Base-by-base conservation (phyloP, 306 rosid genomes). In the Vicia villosa region DNA sequence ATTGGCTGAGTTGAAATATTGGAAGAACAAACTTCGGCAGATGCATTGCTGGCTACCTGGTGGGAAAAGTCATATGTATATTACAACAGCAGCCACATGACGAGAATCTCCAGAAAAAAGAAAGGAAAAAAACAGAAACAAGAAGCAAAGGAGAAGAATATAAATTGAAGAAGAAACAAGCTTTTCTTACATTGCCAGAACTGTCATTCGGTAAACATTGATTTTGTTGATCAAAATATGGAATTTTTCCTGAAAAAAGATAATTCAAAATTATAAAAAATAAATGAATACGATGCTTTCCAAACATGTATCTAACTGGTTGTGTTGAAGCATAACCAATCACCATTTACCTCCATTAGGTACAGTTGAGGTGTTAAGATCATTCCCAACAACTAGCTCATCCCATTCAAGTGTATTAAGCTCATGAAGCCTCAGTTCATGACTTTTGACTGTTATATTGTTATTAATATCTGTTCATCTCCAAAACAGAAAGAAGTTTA, bases 361-460 rank as follows among this genome's bases (percentile, higher is more conserved):
- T 3, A 70, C 14, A 26, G 61, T 16, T 42, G 77, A 34, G 62
- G 82, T 62, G 75, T 59, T 66, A 58, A 59, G 81, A 68, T 88
- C 96, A 57, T 83, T 75, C 70, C 80, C 21, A 50, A 57, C 85
- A 57, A 95, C 96, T 52, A 95, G 95, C 17, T 95, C 99, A 74
- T 95, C 96, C 99, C 99, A 95, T 45, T 95, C 99, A 47, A 95
- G 99, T 52, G 99, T 91, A 77, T 95, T 95, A 74, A 95, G 86
- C 81, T 95, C 99, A 57, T 84, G 93, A 63, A 93, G 96, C 78
- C 78, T 81, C 79, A 75, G 69, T 66, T 93, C 91, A 62, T 85
- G 85, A 81, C 63, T 83, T 71, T 56, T 71, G 79, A 73, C 83
- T 6, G 81, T 81, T 75, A 65, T 28, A 74, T 56, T 71, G 56